These are phyloP conservation scores for Paraconiothyrium sp. DNA, from an alignment of 2,329 filamentous ascomycete species.

Conservation along the genomic window DNA sequence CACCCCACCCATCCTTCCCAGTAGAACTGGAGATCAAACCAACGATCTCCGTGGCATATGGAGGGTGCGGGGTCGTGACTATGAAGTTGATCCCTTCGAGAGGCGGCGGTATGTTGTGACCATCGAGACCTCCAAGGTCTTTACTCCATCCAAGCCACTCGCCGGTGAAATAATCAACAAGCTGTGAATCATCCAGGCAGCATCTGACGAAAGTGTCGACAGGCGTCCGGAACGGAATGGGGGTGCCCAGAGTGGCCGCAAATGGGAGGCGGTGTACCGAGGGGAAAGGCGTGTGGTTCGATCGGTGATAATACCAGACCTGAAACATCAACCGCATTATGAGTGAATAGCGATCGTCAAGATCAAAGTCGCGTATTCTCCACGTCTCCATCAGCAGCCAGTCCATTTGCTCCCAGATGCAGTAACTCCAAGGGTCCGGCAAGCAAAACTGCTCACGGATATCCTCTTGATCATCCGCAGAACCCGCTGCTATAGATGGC, in stretches of 20 bases:
- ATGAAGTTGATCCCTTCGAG: slow-evolving; percentile 3
- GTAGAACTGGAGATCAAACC: neutral
- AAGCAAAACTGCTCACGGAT: neutral
- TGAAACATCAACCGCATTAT: neutral
- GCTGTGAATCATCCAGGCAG: neutral
- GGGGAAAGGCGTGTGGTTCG: neutral
- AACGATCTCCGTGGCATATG: slow-evolving; percentile 1
- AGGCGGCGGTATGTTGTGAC: neutral
- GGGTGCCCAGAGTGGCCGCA: neutral
- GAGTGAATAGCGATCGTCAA: neutral
- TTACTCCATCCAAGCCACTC: slow-evolving; percentile 4
- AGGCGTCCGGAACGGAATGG: slow-evolving; percentile 10
- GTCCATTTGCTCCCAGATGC: neutral
- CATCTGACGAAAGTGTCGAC: neutral
- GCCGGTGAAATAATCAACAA: slow-evolving; percentile 5
- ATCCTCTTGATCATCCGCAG: neutral
- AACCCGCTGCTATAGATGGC: neutral
- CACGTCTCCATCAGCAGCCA: neutral
- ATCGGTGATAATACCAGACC: neutral
- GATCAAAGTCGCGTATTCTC: neutral
- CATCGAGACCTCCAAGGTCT: neutral
- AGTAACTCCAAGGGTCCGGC: neutral
- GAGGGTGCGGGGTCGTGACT: neutral
- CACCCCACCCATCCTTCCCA: slow-evolving; percentile 3
- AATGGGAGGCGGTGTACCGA: slow-evolving; percentile 10